Base-by-base conservation (phyloP, 768 basidiomycete species). In the Chalciporus chontae region DNA sequence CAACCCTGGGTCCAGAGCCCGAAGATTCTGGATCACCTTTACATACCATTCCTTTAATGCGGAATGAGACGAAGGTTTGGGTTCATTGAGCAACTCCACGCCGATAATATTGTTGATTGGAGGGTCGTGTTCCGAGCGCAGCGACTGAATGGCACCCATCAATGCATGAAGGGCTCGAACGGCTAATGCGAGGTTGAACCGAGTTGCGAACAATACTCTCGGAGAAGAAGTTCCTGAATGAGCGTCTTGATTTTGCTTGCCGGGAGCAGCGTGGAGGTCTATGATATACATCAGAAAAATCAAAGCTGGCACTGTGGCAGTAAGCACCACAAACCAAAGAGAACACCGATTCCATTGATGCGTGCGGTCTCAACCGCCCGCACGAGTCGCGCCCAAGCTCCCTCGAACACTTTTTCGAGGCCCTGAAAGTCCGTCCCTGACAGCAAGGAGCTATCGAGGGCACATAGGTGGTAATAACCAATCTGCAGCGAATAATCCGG, bases 251-350 rank as follows among this genome's bases (percentile, higher is more conserved):
- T 88, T 90, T 58, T 89, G 87, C 59, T 85, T 87, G 8, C 87
- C 87, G 1, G 85, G 83, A 1, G 83, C 86, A 17, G 85, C 80
- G 53, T 88, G 87, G 4, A 89, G 73, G 65, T 88, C 87, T 86
- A 71, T 59, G 41, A 36, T 45, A 55, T 5, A 34, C 34, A 40
- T 55, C 27, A 65, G 57, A 57, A 24, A 46, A 73, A 37, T 29
- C 9, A 23, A 38, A 31, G 6, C 7, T 42, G 45, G 47, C 23
- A 36, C 44, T 36, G 3, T 42, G 45, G 47, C 23, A 36, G 45
- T 36, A 3, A 17, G 31, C 18, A 48, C 13, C 2, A 62, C 74
- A 10, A 43, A 85, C 85, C 85, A 41, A 92, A 71, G 15, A 91
- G 70, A 15, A 92, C 85, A 3, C 89, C 87, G n/a, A 93, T 73